Base-by-base conservation (phyloP, 495 filamentous ascomycete genomes). In the Rusavskia elegans region DNA sequence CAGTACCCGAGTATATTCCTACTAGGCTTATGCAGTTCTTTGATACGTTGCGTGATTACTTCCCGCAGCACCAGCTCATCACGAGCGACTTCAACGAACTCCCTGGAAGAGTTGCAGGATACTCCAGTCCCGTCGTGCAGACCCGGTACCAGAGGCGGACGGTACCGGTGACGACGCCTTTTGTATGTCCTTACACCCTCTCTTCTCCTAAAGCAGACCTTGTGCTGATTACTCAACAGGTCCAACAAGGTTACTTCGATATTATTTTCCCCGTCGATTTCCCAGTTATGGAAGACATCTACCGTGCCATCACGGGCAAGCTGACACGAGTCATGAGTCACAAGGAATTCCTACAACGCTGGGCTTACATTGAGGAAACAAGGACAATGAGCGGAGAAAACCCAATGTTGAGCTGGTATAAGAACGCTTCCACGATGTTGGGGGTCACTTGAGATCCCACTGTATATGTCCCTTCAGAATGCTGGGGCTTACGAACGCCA, bases 241-340 rank as follows among this genome's bases (percentile, higher is more conserved):
- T 96, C 17, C 87, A 95, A 57, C 93, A 99, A 70, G 93, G 92
- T 13, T 95, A 94, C 66, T 99, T 99, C 59, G 93, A 97, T 65
- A 96, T 99, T 64, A 79, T 99, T 60, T 99, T 99, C 68, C 92
- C 92, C 0, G 97, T 90, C 13, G 82, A 99, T 63, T 99, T 97
- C 66, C 76, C 77, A 35, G 81, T 89, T 38, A 76, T 89, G 64
- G 86, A 96, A 64, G 81, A 84, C 58, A 78, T 96, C 55, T 98
- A 98, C 68, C 79, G 83, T 48, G 89, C 87, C 29, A 73, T 96
- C 51, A 98, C 92, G 0, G 89, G 89, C 19, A 92, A 90, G 64
- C 68, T 96, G 57, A 93, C 90, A 4, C 74, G 83, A 35, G 85
- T 93, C 19, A 71, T 84, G 63, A 76, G 77, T 42, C 92, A 98